Base-by-base conservation (phyloP, 2,329 filamentous ascomycete genomes). In the Drechslerella dactyloides region DNA sequence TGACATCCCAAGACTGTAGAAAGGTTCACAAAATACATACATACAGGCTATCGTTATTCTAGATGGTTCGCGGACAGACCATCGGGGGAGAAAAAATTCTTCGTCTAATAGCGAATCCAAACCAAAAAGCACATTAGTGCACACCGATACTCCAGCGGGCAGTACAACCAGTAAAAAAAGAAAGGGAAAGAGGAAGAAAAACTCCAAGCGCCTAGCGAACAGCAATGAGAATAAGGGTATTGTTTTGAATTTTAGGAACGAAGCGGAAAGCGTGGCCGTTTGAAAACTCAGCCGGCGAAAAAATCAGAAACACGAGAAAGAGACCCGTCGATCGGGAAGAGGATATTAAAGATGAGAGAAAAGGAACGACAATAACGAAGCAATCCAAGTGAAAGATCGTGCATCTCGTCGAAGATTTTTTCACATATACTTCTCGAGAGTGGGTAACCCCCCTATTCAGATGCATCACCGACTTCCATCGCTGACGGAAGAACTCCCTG, bases 401-500 rank as follows among this genome's bases (percentile, higher is more conserved):
- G 17, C 13, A 15, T 3, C 17, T 44, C 40, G 40, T 13, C 11
- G 3, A 3, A 15, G 27, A 17, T 5, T 17, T 42, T 42, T 6
- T 42, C n/a, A n/a, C n/a, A n/a, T n/a, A n/a, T n/a, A n/a, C n/a
- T n/a, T n/a, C n/a, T n/a, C n/a, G n/a, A n/a, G n/a, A n/a, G n/a
- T n/a, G n/a, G n/a, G n/a, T n/a, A n/a, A n/a, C n/a, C n/a, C n/a
- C n/a, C n/a, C n/a, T n/a, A n/a, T n/a, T n/a, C n/a, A n/a, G n/a
- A n/a, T n/a, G n/a, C n/a, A 52, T 52, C 53, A 58, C 27, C 59
- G 33, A 59, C 66, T 70, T 17, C 68, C 54, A 37, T 72, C 68
- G 48, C 68, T 72, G 21, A 27, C 68, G 24, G 68, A 65, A 33
- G 60, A 40, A 61, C 68, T 72, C 35, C 60, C 60, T 17, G 57